phyloP scores from a whole-genome alignment of 2,329 filamentous ascomycete species.

The Cladosporium sp. region DNA sequence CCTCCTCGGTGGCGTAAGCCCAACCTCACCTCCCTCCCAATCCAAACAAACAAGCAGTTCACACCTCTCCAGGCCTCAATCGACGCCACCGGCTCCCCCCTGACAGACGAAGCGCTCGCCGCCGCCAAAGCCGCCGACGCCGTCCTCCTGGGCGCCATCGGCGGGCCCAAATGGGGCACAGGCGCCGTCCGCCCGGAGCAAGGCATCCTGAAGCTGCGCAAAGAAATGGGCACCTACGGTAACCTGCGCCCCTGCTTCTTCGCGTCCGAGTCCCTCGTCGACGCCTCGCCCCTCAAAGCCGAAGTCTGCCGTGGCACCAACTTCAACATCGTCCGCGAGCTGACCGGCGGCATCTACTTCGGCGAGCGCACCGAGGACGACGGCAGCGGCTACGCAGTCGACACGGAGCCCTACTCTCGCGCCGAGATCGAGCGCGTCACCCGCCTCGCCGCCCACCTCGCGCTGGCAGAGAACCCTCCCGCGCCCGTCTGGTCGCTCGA shows the following conservation, averaged over 20 bases:
- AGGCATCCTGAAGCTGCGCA: conserved; percentile 83
- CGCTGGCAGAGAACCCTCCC: conserved; percentile 54
- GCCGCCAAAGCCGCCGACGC: conserved; percentile 84
- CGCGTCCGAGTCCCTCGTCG: conserved; percentile 77
- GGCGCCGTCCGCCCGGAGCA: conserved; percentile 85
- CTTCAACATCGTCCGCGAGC: conserved; percentile 86
- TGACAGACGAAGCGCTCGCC: conserved; percentile 76
- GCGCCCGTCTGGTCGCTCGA: conserved; percentile 80
- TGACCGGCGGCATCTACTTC: conserved; percentile 94
- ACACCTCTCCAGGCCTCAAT: conserved; percentile 67
- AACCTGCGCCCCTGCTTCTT: conserved; percentile 97
- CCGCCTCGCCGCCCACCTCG: conserved; percentile 74
- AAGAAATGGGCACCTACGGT: conserved; percentile 88
- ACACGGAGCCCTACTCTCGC: conserved; percentile 82
- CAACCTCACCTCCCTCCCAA: conserved; percentile 9
- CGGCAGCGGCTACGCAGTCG: conserved; percentile 68
- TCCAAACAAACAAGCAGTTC: neutral
- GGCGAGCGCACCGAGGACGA: conserved; percentile 79
- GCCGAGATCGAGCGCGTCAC: conserved; percentile 84
- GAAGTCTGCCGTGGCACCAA: conserved; percentile 81
- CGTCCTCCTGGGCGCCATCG: conserved; percentile 87
- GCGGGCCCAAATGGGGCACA: conserved; percentile 95
- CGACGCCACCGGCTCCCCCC: conserved; percentile 68
- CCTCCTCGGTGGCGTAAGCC: conserved; percentile 81
- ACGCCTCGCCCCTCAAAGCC: conserved; percentile 80